Base-by-base conservation (phyloP, 2,329 filamentous ascomycete genomes). In the Sporothrix dimorphospora region DNA sequence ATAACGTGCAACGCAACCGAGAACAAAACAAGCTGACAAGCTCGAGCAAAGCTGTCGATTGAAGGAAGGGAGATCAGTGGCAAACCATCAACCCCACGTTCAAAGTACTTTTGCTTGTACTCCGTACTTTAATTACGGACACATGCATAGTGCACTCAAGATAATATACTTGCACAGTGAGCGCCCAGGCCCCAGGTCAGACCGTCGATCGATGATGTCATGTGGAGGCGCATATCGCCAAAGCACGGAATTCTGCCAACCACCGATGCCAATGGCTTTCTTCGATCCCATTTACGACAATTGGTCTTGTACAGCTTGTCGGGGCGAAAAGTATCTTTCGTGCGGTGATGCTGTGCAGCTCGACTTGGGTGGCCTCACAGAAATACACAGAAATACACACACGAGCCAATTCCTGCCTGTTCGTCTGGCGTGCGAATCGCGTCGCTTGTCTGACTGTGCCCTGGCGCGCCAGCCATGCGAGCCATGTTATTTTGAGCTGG, bases 171-270 rank as follows among this genome's bases (percentile, higher is more conserved):
- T 34, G 30, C n/a, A 24, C 57, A 63, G 57, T 63, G 57, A 63
- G 57, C 57, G 57, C 57, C 57, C 57, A 63, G 34, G 19, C 21
- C 30, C n/a, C 5, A n/a, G 12, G 19, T 27, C 34, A 42, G 57
- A 19, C 57, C 57, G 40, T 63, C 57, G 57, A 63, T 63, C 57
- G 57, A 63, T 63, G 57, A 63, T 63, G 57, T 63, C 57, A 63
- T 63, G 57, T 63, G 57, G 57, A 24, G 57, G 42, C 30, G n/a
- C 9, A 14, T 30, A 40, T 61, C 27, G 19, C 27, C 53, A 57
- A 57, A 57, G 53, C 53, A 57, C 53, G 27, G 19, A 57, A 57
- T 57, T 34, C 27, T 16, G 14, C 27, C 53, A 57, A 57, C 27
- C 27, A 30, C 27, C 53, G 53, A 57, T 57, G 53, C 53, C 14